These are phyloP conservation scores for Annulohypoxylon truncatum DNA, from an alignment of 2,329 filamentous ascomycete genomes.

Conservation along the genomic window DNA sequence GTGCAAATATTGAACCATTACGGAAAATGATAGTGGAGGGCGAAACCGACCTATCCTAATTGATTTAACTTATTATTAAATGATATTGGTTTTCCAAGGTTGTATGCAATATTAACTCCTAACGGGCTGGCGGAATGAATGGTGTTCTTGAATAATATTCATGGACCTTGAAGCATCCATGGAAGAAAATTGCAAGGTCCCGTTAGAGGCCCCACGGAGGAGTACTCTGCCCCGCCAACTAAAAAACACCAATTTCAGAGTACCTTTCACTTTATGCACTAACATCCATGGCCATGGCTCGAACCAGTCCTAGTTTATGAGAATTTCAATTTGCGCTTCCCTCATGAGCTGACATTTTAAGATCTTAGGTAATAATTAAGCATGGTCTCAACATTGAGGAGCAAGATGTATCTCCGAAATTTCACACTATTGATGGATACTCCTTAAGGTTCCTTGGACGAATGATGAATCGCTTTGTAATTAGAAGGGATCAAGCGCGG, in stretches of 20 bases:
- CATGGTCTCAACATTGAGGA: neutral
- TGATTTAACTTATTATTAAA: neutral
- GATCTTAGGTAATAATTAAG: neutral
- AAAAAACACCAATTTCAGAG: slow-evolving; percentile 4
- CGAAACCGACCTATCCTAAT: neutral
- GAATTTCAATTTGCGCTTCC: neutral
- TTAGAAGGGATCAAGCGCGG: neutral
- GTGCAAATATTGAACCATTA: slow-evolving; percentile 77
- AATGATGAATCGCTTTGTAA: neutral
- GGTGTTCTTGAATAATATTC: neutral
- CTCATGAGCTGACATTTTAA: neutral
- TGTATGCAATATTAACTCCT: slow-evolving; percentile 21
- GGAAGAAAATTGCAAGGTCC: slow-evolving; percentile 24
- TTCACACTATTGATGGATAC: neutral
- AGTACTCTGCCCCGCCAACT: slow-evolving; percentile 22
- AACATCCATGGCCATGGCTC: neutral
- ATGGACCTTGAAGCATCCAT: neutral
- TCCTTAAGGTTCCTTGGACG: neutral
- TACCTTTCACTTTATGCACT: slow-evolving; percentile 19
- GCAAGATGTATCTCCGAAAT: neutral
- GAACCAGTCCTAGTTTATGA: neutral
- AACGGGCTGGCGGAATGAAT: neutral
- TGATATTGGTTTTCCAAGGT: neutral
- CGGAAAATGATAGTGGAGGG: neutral
- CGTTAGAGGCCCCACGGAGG: slow-evolving; percentile 30